Conservation (phyloP, 2,329 filamentous ascomycete species). For the Trichoderma arundinaceum region DNA sequence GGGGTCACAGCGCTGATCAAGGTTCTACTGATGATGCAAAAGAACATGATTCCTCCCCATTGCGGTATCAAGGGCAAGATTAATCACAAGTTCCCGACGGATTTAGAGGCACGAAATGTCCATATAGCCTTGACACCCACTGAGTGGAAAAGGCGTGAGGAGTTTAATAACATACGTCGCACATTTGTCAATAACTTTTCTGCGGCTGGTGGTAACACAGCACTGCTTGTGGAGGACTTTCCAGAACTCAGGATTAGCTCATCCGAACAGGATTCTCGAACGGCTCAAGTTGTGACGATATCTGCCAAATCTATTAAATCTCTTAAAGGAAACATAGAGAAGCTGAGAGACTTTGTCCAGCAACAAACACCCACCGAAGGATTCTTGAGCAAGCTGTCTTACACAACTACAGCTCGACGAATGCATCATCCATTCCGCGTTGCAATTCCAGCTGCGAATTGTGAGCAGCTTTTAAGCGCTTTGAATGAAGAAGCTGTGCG, state of each 20-base stretch:
- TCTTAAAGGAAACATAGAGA: slow-evolving; percentile 15
- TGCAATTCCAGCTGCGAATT: slow-evolving; percentile 51
- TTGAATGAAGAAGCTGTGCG: slow-evolving; percentile 27
- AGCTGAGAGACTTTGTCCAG: slow-evolving; percentile 1
- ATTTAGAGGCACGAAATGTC: slow-evolving; percentile 63
- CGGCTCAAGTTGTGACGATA: slow-evolving; percentile 18
- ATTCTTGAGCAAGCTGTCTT: slow-evolving; percentile 57
- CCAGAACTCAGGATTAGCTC: slow-evolving; percentile 39
- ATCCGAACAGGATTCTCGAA: background rate
- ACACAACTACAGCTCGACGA: slow-evolving; percentile 68
- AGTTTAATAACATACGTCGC: slow-evolving; percentile 39
- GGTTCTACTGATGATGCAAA: slow-evolving; percentile 68
- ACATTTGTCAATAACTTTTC: slow-evolving; percentile 68
- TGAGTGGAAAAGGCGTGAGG: slow-evolving; percentile 33
- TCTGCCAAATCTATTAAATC: slow-evolving; percentile 28
- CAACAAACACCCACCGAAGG: background rate
- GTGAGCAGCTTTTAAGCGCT: slow-evolving; percentile 38
- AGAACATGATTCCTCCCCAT: slow-evolving; percentile 66
- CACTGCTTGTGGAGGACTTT: slow-evolving; percentile 64
- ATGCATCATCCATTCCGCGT: slow-evolving; percentile 65
- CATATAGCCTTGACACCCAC: slow-evolving; percentile 33
- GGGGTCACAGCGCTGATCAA: slow-evolving; percentile 68
- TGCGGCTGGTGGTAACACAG: slow-evolving; percentile 74
- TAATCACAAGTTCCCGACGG: slow-evolving; percentile 62
- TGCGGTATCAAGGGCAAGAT: slow-evolving; percentile 68